Percentiles rank a stretch among this genome's conserved stretches.
Evolutionary conservation across 2,329 filamentous ascomycete genomes (phyloP).

Genomic region (Phaeosphaeria sp.): DNA sequence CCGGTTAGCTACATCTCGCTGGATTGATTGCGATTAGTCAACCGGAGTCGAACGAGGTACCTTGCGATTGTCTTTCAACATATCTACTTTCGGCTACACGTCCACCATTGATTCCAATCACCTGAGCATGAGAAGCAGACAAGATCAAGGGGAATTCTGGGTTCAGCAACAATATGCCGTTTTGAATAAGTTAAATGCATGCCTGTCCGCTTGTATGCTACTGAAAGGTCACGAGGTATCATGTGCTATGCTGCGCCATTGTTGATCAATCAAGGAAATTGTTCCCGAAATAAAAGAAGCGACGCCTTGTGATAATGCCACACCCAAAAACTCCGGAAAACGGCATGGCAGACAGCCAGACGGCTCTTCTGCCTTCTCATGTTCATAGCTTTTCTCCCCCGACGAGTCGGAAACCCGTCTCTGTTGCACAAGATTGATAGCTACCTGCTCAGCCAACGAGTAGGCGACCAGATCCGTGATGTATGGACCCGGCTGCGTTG

Average conservation of each 20-base stretch:
- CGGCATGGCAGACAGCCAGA: neutral
- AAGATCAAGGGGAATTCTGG: neutral
- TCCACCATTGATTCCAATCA: no score
- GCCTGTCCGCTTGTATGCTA: neutral
- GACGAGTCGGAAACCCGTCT: neutral
- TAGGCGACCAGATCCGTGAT: neutral
- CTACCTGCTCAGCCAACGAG: neutral
- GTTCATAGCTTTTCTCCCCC: neutral
- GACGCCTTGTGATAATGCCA: neutral
- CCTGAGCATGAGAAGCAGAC: no score
- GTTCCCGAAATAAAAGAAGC: neutral
- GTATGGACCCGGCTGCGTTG: neutral
- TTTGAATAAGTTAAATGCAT: neutral
- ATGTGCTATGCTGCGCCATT: slow-evolving; percentile 6
- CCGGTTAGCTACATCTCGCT: no score
- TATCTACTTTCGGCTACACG: no score
- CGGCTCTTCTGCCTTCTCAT: neutral
- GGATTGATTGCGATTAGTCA: no score
- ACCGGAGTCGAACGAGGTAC: no score
- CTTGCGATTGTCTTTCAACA: no score
- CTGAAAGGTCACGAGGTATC: slow-evolving; percentile 8
- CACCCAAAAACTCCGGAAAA: neutral
- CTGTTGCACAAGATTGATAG: neutral
- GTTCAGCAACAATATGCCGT: neutral
- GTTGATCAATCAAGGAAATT: neutral